Percentiles rank a stretch among this genome's conserved stretches.
These are phyloP conservation scores for Picochlorum sp. DNA, from an alignment of 139 green algal species.

Conservation along the genomic window DNA sequence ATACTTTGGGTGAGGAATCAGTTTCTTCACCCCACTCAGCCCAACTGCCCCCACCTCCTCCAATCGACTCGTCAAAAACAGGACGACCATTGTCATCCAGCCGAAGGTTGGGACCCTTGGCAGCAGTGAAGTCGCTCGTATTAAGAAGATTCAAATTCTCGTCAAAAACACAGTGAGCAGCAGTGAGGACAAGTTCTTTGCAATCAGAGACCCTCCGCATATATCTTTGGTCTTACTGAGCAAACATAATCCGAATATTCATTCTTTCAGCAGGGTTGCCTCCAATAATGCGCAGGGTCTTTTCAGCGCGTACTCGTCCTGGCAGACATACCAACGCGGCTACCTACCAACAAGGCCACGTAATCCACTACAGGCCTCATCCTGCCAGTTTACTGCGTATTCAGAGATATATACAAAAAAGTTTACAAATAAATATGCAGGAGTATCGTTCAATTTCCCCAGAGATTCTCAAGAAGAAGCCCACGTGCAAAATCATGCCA, in stretches of 20 bases:
- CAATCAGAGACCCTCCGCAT: neutral
- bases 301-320: neutral
- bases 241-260: neutral
- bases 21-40: neutral
- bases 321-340: too few species aligned
- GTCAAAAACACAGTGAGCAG: neutral
- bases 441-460: too few species aligned
- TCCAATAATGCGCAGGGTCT: neutral
- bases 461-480: too few species aligned
- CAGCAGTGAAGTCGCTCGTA: neutral
- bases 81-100: neutral
- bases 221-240: neutral
- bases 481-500: too few species aligned
- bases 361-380: too few species aligned
- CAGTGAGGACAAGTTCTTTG: neutral
- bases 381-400: too few species aligned
- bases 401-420: too few species aligned
- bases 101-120: neutral
- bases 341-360: too few species aligned
- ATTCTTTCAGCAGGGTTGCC: neutral
- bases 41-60: neutral
- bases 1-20: conserved; percentile 5
- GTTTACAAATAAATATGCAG: too few species aligned
- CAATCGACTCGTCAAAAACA: neutral
- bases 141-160: neutral